Evolutionary conservation across 2,329 filamentous ascomycete genomes (phyloP), one percentile per base, ranked within the genome.

Genomic region (Apiospora phragmitis): DNA sequence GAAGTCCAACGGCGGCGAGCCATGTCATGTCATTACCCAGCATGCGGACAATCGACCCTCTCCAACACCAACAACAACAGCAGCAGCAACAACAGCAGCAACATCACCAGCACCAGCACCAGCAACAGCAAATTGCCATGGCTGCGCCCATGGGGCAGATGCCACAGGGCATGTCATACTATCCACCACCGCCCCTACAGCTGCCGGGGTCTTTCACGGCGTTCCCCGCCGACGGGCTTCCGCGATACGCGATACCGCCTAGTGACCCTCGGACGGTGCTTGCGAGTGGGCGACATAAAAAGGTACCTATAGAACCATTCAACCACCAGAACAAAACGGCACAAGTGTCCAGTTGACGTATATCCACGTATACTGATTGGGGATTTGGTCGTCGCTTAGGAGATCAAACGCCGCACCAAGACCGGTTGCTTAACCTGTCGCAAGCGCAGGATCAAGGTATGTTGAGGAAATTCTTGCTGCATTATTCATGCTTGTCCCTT

Each of bases 351-450:
- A 65, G 72, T 71, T 74, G 69, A 71, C 69, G 55, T 24, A 45
- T 43, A 73, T 72, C 70, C 71, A 70, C 72, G 70, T 66, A 73
- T 74, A 71, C 70, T 67, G 55, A 62, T 62, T 62, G 55, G 55
- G 21, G 29, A 62, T 62, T 62, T 38, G 55, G 55, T 62, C 29
- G 55, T 62, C 55, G 55, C 74, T 75, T 78, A 90, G 88, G 88
- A 90, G 78, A 90, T 90, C 76, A 90, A 90, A 79, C 85, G 88
- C 72, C 85, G 88, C 75, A 90, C 88, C 65, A 90, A 90, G 79
- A 90, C 88, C 1, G 88, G 88, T n/a, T 90, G 88, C 74, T 79
- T 90, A 78, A 90, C 88, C 62, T 90, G 88, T 79, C 86, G 88
- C 70, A 89, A 89, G 77, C 85, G 88, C 75, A 83, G 88, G 75